Evolutionary conservation across 1,284 basidiomycete species (phyloP), one percentile per base, ranked within the genome.

Genomic region (Naganishia sp.): DNA sequence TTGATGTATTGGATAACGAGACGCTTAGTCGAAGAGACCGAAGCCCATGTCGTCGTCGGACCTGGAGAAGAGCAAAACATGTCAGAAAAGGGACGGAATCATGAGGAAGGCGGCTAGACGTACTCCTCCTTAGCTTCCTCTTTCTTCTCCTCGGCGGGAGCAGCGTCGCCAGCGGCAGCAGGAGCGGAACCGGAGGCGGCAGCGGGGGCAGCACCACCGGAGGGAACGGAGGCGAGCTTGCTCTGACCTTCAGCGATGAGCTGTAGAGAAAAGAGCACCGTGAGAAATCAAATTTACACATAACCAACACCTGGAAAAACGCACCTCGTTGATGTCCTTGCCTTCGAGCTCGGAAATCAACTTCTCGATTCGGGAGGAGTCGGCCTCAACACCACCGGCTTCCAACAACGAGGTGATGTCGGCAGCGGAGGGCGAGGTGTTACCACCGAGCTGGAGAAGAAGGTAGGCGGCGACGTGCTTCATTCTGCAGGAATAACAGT

Each of bases 401-500:
- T 80, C 82, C 73, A 99, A 88, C 76, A 99, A 87, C 74, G 87
- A 87, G 84, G 89, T 94, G 84, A 99, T 85, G 81, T 98, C 95
- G 64, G 80, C 85, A 69, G 92, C 91, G 68, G 89, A 88, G 72
- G 96, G 96, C 72, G 85, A 87, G 76, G 86, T 73, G 81, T 98
- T 97, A 71, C 96, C 96, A 75, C 93, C 96, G 80, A 88, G 86
- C 82, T 91, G 89, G 83, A 98, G 92, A 81, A 99, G 92, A 73
- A 99, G 87, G 86, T 97, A 99, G 74, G 92, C 93, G 84, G 94
- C 95, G 83, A 99, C 85, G 83, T 95, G 85, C 85, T 92, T 92
- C 93, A 96, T 95, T 90, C 92, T 71, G 49, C 18, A 21, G 6
- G 28, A 17, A 28, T 10, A 49, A 49, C 5, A 25, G 39, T 43